phyloP scores from a whole-genome alignment of 495 filamentous ascomycete species.

The Neurospora sp. region DNA sequence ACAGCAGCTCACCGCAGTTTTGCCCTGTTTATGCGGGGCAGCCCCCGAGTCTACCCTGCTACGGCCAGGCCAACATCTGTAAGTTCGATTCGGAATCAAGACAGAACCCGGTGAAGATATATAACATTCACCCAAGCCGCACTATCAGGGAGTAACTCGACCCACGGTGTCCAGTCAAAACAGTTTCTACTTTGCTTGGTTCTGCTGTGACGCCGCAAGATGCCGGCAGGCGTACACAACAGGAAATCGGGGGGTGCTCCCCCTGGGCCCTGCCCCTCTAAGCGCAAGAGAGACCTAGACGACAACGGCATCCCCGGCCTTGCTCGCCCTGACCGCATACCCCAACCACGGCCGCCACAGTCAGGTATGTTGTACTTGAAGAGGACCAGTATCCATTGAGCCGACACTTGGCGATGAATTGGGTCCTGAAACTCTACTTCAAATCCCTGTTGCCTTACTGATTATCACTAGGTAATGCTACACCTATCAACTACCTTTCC shows the following conservation, averaged over 20 bases:
- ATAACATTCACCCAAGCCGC: background rate
- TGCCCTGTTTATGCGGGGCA: background rate
- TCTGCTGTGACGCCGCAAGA: background rate
- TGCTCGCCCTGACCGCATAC: constrained; percentile 29
- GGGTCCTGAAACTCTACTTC: background rate
- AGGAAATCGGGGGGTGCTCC: background rate
- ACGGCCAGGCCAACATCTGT: background rate
- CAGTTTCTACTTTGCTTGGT: background rate
- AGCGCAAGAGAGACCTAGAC: constrained; percentile 33
- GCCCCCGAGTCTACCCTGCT: background rate
- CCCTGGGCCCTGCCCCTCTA: constrained; percentile 2
- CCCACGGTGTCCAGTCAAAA: background rate
- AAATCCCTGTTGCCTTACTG: background rate
- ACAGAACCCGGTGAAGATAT: background rate
- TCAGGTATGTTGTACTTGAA: constrained; percentile 24
- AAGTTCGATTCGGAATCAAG: background rate
- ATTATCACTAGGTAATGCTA: constrained; percentile 34
- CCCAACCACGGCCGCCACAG: constrained; percentile 34
- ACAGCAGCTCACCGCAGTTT: background rate
- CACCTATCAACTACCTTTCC: constrained; percentile 70
- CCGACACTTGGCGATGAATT: background rate
- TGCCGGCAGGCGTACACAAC: background rate
- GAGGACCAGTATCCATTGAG: background rate
- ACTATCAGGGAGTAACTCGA: background rate
- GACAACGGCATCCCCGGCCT: constrained; percentile 24